Conservation (phyloP, 169 alveolate genomes). For the Blepharisma undulans region DNA sequence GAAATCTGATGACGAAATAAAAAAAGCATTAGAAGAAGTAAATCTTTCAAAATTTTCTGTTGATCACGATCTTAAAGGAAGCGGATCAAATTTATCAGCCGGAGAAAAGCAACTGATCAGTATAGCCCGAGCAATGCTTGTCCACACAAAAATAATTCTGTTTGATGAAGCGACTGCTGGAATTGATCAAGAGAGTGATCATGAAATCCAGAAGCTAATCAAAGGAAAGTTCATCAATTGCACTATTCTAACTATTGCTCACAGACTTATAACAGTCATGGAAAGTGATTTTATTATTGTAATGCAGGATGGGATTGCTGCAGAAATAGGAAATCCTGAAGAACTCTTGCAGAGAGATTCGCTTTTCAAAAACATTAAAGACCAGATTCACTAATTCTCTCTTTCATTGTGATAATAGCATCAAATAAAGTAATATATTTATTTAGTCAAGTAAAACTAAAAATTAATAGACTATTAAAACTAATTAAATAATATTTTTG, state of each 20-base stretch:
- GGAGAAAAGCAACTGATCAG: slow-evolving; percentile 55
- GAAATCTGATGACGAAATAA: slow-evolving; percentile 52
- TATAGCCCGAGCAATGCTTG: slow-evolving; percentile 53
- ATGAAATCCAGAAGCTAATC: slow-evolving; percentile 18
- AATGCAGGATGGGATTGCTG: slow-evolving; percentile 48
- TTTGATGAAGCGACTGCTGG: slow-evolving; percentile 61
- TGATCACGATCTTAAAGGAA: background rate
- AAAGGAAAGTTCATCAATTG: slow-evolving; percentile 40
- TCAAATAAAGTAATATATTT: too few species aligned
- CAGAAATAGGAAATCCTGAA: slow-evolving; percentile 79
- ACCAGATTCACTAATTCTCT: background rate
- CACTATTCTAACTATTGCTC: slow-evolving; percentile 76
- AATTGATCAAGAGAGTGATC: slow-evolving; percentile 48
- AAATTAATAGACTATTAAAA: too few species aligned
- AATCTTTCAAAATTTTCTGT: slow-evolving; percentile 41
- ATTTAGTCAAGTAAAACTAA: too few species aligned
- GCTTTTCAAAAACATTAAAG: background rate
- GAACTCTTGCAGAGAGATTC: slow-evolving; percentile 46
- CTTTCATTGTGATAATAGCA: too few species aligned
- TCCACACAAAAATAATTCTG: slow-evolving; percentile 43
- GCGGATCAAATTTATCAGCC: slow-evolving; percentile 33
- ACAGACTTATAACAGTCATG: slow-evolving; percentile 68
- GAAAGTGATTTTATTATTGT: slow-evolving; percentile 68
- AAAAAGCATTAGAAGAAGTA: slow-evolving; percentile 48
- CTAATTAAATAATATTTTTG: too few species aligned